Conservation (phyloP, 2,329 filamentous ascomycete genomes). For the Blastomyces gilchristii region DNA sequence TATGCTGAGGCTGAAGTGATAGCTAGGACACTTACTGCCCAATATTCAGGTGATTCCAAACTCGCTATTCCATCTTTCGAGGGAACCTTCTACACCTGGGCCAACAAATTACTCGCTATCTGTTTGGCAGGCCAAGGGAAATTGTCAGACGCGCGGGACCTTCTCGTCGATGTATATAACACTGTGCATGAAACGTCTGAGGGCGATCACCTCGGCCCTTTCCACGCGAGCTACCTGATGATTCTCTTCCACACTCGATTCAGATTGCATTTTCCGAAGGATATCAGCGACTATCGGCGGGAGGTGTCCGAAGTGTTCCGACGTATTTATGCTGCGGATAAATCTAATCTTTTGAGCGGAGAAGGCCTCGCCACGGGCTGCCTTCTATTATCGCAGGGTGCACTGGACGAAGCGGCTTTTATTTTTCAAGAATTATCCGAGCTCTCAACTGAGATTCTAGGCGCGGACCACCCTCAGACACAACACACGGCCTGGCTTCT, state of each 20-base stretch:
- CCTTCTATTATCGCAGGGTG: neutral
- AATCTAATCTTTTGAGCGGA: neutral
- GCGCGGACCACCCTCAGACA: neutral
- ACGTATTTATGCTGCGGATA: neutral
- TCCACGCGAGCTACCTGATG: neutral
- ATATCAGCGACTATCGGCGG: neutral
- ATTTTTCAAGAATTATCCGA: neutral
- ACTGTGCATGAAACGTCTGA: neutral
- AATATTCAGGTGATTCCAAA: neutral
- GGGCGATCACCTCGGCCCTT: neutral
- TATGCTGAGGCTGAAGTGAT: neutral
- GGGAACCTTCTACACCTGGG: neutral
- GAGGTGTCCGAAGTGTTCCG: neutral
- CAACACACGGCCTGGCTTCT: neutral
- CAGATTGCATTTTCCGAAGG: neutral
- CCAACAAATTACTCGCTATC: neutral
- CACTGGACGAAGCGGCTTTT: neutral
- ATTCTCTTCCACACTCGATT: neutral
- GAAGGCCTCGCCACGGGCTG: neutral
- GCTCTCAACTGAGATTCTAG: neutral
- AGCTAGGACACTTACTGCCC: neutral
- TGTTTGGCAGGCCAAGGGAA: neutral
- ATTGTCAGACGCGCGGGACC: neutral
- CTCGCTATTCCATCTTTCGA: neutral
- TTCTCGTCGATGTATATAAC: neutral